phyloP scores from a whole-genome alignment of 148 eudicot genomes.

The Agrostemma githago region DNA sequence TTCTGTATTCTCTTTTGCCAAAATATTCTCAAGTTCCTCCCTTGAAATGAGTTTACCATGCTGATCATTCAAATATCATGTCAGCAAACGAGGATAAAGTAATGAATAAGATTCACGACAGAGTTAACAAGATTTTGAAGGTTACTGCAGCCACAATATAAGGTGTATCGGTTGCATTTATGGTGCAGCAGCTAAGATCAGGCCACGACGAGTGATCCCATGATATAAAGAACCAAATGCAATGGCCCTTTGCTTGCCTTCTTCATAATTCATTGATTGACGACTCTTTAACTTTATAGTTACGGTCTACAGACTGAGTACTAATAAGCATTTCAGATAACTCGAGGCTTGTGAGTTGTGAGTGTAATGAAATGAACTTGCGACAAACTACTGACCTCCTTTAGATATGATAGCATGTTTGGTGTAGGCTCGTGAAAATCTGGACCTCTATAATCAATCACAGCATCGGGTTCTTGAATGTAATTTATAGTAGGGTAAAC shows the following conservation, averaged over 20 bases:
- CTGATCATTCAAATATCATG: conserved; percentile 38
- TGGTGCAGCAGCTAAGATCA: background rate
- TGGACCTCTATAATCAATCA: conserved; percentile 87
- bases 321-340: too few species aligned
- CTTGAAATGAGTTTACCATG: conserved; percentile 74
- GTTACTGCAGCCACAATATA: background rate
- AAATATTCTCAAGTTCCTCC: conserved; percentile 68
- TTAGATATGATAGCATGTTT: conserved; percentile 67
- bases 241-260: too few species aligned
- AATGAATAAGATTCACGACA: background rate
- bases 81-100: background rate
- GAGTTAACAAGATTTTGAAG: background rate
- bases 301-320: too few species aligned
- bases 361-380: background rate
- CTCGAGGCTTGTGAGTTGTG: background rate
- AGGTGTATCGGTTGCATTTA: background rate
- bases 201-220: background rate
- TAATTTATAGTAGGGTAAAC: conserved; percentile 97
- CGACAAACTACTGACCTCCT: conserved; percentile 53
- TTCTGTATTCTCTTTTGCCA: conserved; percentile 76
- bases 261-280: too few species aligned
- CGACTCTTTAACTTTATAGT: too few species aligned
- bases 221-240: too few species aligned
- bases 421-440: conserved; percentile 99
- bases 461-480: conserved; percentile 91